Base-by-base conservation (phyloP, 108 stramenopile species). In the Cyclotella atomus region DNA sequence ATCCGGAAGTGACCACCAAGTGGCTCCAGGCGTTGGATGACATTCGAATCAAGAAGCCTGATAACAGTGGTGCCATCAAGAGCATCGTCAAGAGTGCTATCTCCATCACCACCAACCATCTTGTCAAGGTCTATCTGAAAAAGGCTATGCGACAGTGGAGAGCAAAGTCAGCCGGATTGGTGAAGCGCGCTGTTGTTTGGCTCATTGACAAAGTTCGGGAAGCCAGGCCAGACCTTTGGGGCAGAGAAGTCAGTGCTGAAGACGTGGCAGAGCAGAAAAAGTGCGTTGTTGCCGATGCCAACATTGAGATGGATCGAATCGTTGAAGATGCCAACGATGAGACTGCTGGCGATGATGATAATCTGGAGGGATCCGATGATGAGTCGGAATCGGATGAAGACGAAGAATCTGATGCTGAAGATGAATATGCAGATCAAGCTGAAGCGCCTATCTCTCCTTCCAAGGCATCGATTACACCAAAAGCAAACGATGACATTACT, bases 111-210 rank as follows among this genome's bases (percentile, higher is more conserved):
- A 81, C 81, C 12, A 95, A 92, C 65, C 83, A 77, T 38, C 83
- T 83, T 57, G 94, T 91, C 0, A 77, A 83, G 21, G 77, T 90
- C 0, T 95, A 91, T 69, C 71, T 92, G 46, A 81, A 84, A 71
- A 95, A 91, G 62, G 81, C 94, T 17, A 74, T 92, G 70, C 77
- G 79, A n/a, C 67, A 76, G 15, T 85, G 82, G 64, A 89, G 85
- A 57, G 64, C 70, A 16, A 86, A 82, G 64, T 88, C 83, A 43
- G 83, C 89, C 45, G 82, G 71, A 21, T 84, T 88, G 34, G 85
- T 88, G 49, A 89, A 89, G 68, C 88, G 87, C 16, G 88, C 94
- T 23, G 86, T 89, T 16, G 68, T 88, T 28, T 95, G 91, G 91
- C 75, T 95, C 35, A 71, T 89, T 15, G 88, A 87, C 59, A 72